Conservation (phyloP, 2,329 filamentous ascomycete species). For the Aureobasidium pullulans region DNA sequence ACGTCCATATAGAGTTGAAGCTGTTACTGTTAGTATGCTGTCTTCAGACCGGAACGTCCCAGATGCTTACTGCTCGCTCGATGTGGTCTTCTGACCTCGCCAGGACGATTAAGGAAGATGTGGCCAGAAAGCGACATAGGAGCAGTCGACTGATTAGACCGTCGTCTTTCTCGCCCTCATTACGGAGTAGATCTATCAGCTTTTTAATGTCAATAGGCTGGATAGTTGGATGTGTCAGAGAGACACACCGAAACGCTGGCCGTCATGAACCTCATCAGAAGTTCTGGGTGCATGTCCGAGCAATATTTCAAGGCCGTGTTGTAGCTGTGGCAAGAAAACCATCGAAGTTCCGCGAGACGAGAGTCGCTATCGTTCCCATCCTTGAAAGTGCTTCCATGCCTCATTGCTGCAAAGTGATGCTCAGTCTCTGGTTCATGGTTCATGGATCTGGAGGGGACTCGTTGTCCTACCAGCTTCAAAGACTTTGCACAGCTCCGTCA, state of each 20-base stretch:
- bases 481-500: slow-evolving; percentile 47
- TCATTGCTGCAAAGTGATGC: not conserved
- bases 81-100: slow-evolving; percentile 39
- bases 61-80: slow-evolving; percentile 27
- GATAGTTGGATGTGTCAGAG: slow-evolving; percentile 24
- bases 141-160: slow-evolving; percentile 55
- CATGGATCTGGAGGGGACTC: not conserved
- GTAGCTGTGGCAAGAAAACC: slow-evolving; percentile 79
- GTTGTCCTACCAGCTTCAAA: slow-evolving; percentile 42
- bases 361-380: slow-evolving; percentile 23
- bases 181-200: slow-evolving; percentile 12
- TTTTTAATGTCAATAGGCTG: not conserved
- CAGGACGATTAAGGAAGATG: slow-evolving; percentile 39
- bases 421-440: not conserved
- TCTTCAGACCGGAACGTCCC: slow-evolving; percentile 17
- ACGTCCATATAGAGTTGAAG: slow-evolving; percentile 56
- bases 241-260: slow-evolving; percentile 27
- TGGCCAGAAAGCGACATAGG: slow-evolving; percentile 62
- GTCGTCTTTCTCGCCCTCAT: slow-evolving; percentile 21
- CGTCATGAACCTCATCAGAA: slow-evolving; percentile 49
- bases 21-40: slow-evolving; percentile 33
- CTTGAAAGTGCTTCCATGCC: not conserved
- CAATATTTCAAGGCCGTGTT: slow-evolving; percentile 63
- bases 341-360: slow-evolving; percentile 60
- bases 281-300: slow-evolving; percentile 48